phyloP scores from a whole-genome alignment of 140 eudicot species.

The Oenanthe javanica region DNA sequence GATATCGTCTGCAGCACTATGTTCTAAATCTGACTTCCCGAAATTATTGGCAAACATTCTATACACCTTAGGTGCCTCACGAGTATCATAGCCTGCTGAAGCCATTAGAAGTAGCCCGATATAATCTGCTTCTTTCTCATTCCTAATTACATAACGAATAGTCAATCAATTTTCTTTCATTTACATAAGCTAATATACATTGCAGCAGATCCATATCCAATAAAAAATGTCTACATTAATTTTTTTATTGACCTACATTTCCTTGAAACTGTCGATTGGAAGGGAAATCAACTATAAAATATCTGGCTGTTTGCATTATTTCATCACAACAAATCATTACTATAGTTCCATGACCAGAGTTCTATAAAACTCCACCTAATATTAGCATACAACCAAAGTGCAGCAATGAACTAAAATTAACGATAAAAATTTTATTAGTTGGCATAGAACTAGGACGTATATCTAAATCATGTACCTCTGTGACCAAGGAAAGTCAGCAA shows the following conservation, averaged over 20 bases:
- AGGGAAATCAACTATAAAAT: not conserved
- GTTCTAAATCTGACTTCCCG: constrained; percentile 2
- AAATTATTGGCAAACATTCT: constrained; percentile 39
- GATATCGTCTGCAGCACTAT: constrained; percentile 39
- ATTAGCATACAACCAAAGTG: not conserved
- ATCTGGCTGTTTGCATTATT: not conserved
- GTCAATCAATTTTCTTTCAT: not conserved
- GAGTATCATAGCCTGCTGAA: constrained; percentile 78
- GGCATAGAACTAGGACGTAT: not conserved
- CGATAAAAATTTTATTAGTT: not conserved
- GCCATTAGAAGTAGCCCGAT: constrained; percentile 74
- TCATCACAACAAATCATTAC: not conserved
- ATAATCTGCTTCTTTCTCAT: constrained; percentile 92
- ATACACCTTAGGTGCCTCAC: constrained; percentile 67
- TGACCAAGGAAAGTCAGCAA: constrained; percentile 80
- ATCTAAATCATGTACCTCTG: constrained; percentile 36
- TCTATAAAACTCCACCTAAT: not conserved
- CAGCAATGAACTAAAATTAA: not conserved
- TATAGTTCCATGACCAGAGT: not conserved
- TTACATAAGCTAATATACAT: not conserved
- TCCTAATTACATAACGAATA: constrained; percentile 26
- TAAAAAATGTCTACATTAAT: no score
- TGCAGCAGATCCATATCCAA: not conserved
- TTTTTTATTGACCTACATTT: no score
- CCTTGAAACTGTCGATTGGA: no score